Evolutionary conservation across 2,329 filamentous ascomycete species (phyloP), one percentile per base, ranked within the genome.

Genomic region (Scedosporium minutisporum): DNA sequence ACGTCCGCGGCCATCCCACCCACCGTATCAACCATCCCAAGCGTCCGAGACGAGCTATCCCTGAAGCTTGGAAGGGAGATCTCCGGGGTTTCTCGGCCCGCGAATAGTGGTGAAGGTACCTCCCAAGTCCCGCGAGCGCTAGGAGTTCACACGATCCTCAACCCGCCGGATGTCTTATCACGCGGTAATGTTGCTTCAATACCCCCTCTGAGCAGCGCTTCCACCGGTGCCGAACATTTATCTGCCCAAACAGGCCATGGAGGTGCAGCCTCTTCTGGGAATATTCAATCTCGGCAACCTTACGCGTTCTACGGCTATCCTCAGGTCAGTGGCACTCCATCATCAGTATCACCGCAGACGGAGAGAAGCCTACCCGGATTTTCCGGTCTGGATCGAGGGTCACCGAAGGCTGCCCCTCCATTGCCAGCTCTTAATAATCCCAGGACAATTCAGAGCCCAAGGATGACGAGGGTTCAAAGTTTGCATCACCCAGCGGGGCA

Each of bases 341-440:
- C 29, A 58, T 41, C 57, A 16, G n/a, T 2, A 33, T 58, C 57
- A 23, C 57, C 57, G 16, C 27, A 42, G 25, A 41, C 57, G 7
- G 38, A 41, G 57, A 58, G 14, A 16, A 41, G 29, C 27, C 25
- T 42, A 4, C 25, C 27, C 6, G 57, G 9, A 57, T 41, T 25
- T 16, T 14, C 57, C 16, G 27, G 57, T 42, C 12, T 16, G 21
- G 57, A 41, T 10, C 27, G 57, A 58, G 27, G 29, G 14, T 58
- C 57, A 9, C 57, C 57, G 6, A 42, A 41, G 27, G 7, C 25
- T 25, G 57, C 57, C 25, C 21, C 27, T 18, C 27, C 29, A 18
- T 42, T 58, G 57, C 57, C 57, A 42, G 57, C 57, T 7, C 27
- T 58, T n/a, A 58, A 58, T n/a, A 58, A 58, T 27, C 57, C 57